A percentile compares a stretch with the other conserved stretches of the same genome.
Conservation (phyloP, 2,329 filamentous ascomycete genomes). For the Fusarium sp. region DNA sequence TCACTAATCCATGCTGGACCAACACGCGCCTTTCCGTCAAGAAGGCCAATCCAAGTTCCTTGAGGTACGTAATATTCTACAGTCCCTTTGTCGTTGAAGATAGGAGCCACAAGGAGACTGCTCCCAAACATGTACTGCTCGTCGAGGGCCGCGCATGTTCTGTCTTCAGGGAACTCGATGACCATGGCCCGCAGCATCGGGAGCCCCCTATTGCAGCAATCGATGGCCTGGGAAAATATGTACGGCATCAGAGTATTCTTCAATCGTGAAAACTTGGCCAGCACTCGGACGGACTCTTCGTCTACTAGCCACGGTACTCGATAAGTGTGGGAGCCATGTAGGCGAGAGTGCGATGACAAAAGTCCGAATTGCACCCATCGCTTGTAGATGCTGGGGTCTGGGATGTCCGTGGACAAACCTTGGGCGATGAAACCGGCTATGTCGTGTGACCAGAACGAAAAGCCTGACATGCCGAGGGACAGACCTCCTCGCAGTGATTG, state of each 20-base stretch:
- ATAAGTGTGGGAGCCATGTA: neutral
- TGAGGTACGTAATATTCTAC: neutral
- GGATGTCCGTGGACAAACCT: neutral
- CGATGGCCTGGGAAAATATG: neutral
- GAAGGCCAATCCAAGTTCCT: neutral
- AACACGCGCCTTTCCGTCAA: neutral
- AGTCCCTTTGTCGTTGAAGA: neutral
- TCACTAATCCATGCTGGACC: neutral
- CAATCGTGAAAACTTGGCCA: neutral
- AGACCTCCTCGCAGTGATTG: neutral
- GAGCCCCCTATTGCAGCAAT: neutral
- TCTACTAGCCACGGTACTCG: neutral
- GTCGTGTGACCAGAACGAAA: neutral
- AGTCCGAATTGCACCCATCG: neutral
- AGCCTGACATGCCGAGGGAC: neutral
- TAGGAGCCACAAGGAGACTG: neutral
- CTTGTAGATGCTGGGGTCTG: neutral
- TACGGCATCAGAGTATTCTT: neutral
- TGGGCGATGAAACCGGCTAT: neutral
- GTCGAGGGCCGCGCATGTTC: neutral
- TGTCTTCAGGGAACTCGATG: neutral
- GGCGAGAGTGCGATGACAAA: neutral
- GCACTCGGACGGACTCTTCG: neutral
- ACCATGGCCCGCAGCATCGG: neutral
- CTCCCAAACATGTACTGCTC: neutral